phyloP scores from a whole-genome alignment of 352 stramenopile genomes.

The Phytophthora agathidicida region DNA sequence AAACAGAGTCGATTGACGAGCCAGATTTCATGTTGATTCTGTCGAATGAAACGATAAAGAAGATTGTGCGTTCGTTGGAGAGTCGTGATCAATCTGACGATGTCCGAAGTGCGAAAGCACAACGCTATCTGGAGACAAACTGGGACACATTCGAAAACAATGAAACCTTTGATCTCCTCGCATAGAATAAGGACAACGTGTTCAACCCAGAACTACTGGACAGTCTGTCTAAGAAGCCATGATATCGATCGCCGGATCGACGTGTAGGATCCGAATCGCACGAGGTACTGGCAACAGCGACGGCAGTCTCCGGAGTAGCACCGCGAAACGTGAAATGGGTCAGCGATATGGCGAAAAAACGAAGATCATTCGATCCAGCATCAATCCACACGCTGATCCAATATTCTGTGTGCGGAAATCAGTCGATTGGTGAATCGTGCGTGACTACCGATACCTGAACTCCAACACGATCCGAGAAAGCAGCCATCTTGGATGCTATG shows the following conservation, averaged over 20 bases:
- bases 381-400: neutral
- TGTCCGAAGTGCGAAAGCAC: conserved; percentile 7
- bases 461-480: too few species aligned
- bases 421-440: too few species aligned
- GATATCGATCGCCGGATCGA: too few species aligned
- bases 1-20: conserved; percentile 1
- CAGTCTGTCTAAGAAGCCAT: too few species aligned
- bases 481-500: too few species aligned
- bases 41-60: conserved; percentile 14
- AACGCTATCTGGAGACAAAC: conserved; percentile 6
- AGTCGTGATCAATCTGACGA: neutral
- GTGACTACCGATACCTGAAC: too few species aligned
- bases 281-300: too few species aligned
- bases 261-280: too few species aligned
- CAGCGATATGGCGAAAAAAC: too few species aligned
- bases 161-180: neutral
- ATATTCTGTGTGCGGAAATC: conserved; percentile 26
- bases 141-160: conserved; percentile 1
- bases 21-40: conserved; percentile 24
- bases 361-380: conserved; percentile 7
- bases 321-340: too few species aligned
- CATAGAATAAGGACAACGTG: conserved; percentile 1
- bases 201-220: too few species aligned
- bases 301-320: too few species aligned
- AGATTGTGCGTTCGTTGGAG: neutral